phyloP scores from a whole-genome alignment of 768 basidiomycete genomes.

The Boletus vinaceobasis region DNA sequence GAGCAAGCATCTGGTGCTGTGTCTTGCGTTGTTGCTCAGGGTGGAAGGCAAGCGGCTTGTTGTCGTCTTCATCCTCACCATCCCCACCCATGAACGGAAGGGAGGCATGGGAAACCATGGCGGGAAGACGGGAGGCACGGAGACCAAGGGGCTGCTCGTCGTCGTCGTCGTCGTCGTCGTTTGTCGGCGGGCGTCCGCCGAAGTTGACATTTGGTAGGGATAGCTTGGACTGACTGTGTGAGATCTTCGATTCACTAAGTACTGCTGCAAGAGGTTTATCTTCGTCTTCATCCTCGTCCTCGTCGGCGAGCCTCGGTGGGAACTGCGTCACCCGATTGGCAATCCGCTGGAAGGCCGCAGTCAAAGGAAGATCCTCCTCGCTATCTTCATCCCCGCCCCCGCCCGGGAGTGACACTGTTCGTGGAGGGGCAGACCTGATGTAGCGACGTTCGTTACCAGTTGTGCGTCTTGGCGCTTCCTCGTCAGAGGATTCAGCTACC shows the following conservation, averaged over 20 bases:
- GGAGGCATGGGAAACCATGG: slow-evolving; percentile 24
- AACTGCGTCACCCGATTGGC: slow-evolving; percentile 41
- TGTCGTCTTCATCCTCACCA: slow-evolving; percentile 61
- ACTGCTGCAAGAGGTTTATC: slow-evolving; percentile 62
- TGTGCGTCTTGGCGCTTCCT: slow-evolving; percentile 50
- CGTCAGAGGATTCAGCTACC: slow-evolving; percentile 64
- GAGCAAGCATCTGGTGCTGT: slow-evolving; percentile 42
- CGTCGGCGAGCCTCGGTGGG: slow-evolving; percentile 25
- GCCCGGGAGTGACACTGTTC: not conserved
- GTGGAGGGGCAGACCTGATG: slow-evolving; percentile 7
- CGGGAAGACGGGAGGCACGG: slow-evolving; percentile 49
- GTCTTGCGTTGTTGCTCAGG: slow-evolving; percentile 78
- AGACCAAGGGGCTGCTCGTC: slow-evolving; percentile 73
- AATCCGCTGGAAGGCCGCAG: slow-evolving; percentile 57
- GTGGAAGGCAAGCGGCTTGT: slow-evolving; percentile 67
- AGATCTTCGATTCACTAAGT: slow-evolving; percentile 44
- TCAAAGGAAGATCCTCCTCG: slow-evolving; percentile 79
- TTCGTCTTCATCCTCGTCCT: slow-evolving; percentile 55
- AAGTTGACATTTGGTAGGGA: slow-evolving; percentile 44
- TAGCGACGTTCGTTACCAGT: slow-evolving; percentile 59
- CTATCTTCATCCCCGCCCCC: slow-evolving; percentile 47
- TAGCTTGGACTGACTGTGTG: slow-evolving; percentile 41
- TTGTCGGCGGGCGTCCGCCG: slow-evolving; percentile 22
- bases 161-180: slow-evolving; percentile 58
- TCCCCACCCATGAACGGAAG: slow-evolving; percentile 32